Evolutionary conservation across 768 basidiomycete genomes (phyloP), one percentile per base, ranked within the genome.

Genomic region (Lactifluus rugatus): DNA sequence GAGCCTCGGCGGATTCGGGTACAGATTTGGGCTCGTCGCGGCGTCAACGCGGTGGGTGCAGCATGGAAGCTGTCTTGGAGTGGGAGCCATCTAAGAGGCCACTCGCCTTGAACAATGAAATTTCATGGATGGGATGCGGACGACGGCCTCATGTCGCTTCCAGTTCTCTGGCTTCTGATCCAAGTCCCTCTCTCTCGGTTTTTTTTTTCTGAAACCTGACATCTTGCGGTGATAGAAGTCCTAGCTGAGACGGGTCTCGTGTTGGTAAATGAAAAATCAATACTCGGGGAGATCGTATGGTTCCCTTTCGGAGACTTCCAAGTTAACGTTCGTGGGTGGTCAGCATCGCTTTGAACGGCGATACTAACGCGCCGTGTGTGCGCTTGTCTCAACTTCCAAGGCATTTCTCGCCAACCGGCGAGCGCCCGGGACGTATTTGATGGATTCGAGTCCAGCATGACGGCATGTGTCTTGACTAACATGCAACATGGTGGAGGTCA

Each of bases 151-250:
- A 14, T 54, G 53, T 39, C 37, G 41, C 41, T 59, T 54, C 53
- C 41, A 28, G 23, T 37, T 54, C 41, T 54, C 48, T 49, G 21
- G 26, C 42, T 49, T 49, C 58, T 59, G 17, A 55, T 23, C 26
- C 32, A 23, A 42, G 26, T 36, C 28, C 34, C 13, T 34, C 45
- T 42, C 48, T 34, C 51, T 47, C 48, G 14, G 32, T 19, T 17
- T 42, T 44, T 52, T 19, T 47, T 47, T 57, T 28, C 36, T 34
- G 10, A 23, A 25, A 11, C 17, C 21, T 55, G 52, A 46, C 26
- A 21, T 51, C 49, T 13, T 52, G 59, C 59, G 59, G 59, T 26
- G 54, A 60, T 60, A 60, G 59, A 60, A 60, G 49, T 21, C n/a
- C 42, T 36, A 25, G 10, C 23, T 54, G 32, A 28, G 48, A 31